Base-by-base conservation (phyloP, 352 stramenopile species). In the Phytophthora sp. region DNA sequence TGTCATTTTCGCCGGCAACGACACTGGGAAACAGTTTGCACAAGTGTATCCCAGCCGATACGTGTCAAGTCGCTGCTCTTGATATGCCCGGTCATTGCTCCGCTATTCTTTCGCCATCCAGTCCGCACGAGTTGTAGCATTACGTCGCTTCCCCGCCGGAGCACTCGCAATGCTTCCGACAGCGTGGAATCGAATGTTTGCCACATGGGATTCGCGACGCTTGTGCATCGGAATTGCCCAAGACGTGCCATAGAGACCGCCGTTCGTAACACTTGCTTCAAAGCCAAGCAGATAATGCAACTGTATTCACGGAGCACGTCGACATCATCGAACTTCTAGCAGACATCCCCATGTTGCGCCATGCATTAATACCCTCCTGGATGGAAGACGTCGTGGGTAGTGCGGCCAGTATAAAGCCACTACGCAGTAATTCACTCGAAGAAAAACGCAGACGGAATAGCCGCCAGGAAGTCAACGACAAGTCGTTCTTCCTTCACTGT, bases 391-490 rank as follows among this genome's bases (percentile, higher is more conserved):
- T 73, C 0, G 68, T 71, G 4, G n/a, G 54, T 57, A 3, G 74
- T 52, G 1, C 59, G 56, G 1, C 68, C 69, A 2, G 73, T 76
- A 38, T 73, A 84, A 3, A 81, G 53, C 0, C 80, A 77, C 1
- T 75, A 77, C 1, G 63, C 66, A n/a, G 77, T 84, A n/a, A 79
- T 69, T 1, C 83, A 90, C 68, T 91, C 83, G 39, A 90, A 89
- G 54, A 76, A 88, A 90, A 0, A 91, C 73, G 35, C 90, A 89
- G 5, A 91, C 4, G 2, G 79, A 87, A 70, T 91, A 91, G 12
- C 80, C 87, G 0, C 83, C 83, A 2, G 83, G 77, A 8, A 75
- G 57, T 2, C 90, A 57, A 5, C 62, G 69, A 24, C 81, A 89
- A 1, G 57, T 77, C 4, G 67, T 56, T 21, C 59, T 41, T 11